Evolutionary conservation across 441 rosid species (phyloP), one percentile per base, ranked within the genome.

Genomic region (Viola pubescens): DNA sequence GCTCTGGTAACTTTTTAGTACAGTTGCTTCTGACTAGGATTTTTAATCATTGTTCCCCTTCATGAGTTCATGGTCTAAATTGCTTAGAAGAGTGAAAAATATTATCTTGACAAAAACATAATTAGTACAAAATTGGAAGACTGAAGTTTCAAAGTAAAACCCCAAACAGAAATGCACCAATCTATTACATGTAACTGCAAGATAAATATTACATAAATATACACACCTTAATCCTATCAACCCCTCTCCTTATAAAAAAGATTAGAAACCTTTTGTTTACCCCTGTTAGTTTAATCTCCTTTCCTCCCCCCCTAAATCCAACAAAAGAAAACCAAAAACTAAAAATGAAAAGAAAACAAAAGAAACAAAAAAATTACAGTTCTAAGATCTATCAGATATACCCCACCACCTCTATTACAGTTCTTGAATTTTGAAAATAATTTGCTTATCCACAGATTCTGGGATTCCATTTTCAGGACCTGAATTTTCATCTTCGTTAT

Each of bases 381-480:
- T 53, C 57, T 38, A 52, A 13, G 40, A 51, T 52, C 46, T 58
- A 40, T 37, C 68, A 52, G 34, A 34, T 53, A 54, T 53, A 44
- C 45, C 41, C 37, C 51, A 34, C 4, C 13, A 42, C 37, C 7
- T 8, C n/a, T 52, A 40, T 11, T 58, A 73, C 62, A 58, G 8
- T 66, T 79, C 67, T 45, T 71, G 70, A 51, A 56, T 56, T 61
- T 72, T 76, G 76, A 83, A 86, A 51, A 70, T 47, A 56, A 86
- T 56, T 58, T 70, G 70, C 58, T 61, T 61, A 62, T 83, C 92
- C 56, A 81, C 75, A 41, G 16, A 65, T 49, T 78, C 74, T 44
- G 72, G 14, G 37, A 82, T 62, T 16, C 75, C 69, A 60, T 52
- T 46, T 9, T 71, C 74, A 46, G 52, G 63, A n/a, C 19, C 43